Percentiles rank a stretch among this genome's conserved stretches.
Conservation (phyloP, 1,284 basidiomycete species). For the Spongispora temasekensis region DNA sequence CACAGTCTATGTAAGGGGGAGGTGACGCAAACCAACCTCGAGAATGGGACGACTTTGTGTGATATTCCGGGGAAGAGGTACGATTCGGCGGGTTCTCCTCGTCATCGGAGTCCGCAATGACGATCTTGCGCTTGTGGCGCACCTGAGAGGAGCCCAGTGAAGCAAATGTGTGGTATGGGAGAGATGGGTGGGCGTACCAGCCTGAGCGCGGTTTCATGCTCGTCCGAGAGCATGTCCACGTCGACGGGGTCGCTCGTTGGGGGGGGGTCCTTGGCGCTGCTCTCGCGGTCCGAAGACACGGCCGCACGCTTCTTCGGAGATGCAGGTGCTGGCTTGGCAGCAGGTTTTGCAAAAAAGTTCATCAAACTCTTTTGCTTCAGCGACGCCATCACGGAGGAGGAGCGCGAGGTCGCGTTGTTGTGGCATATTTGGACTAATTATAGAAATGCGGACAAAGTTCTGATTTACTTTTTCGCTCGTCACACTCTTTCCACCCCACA, state of each 20-base stretch:
- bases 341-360: constrained; percentile 62
- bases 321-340: constrained; percentile 25
- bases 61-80: constrained; percentile 31
- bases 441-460: neutral
- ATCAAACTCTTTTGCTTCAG: constrained; percentile 76
- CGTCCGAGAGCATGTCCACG: constrained; percentile 64
- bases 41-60: constrained; percentile 24
- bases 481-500: constrained; percentile 10
- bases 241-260: constrained; percentile 77
- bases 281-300: constrained; percentile 50
- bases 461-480: neutral
- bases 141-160: constrained; percentile 18
- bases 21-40: constrained; percentile 26
- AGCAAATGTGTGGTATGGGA: neutral
- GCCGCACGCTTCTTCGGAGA: constrained; percentile 41
- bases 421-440: constrained; percentile 20
- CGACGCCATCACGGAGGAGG: constrained; percentile 29
- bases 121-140: constrained; percentile 66
- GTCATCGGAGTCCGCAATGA: constrained; percentile 69
- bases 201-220: constrained; percentile 30
- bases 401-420: constrained; percentile 11
- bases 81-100: constrained; percentile 45
- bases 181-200: constrained; percentile 14
- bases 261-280: constrained; percentile 56
- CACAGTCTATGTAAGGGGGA: constrained; percentile 19